Base-by-base conservation (phyloP, 345 rosid genomes). In the Turnera subulata region DNA sequence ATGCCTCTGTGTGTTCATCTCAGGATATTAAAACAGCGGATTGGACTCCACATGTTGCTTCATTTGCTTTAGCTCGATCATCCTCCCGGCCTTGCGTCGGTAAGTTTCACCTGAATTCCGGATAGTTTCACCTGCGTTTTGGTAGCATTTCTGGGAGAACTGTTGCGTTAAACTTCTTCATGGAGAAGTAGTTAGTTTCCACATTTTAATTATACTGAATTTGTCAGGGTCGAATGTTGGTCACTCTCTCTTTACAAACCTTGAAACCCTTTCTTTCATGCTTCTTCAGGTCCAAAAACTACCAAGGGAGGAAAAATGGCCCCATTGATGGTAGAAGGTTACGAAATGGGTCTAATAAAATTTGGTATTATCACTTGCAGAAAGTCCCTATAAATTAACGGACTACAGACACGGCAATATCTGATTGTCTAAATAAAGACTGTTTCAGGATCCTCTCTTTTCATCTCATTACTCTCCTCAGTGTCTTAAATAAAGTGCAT, bases 311-410 rank as follows among this genome's bases (percentile, higher is more conserved):
- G 96, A 2, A 59, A 85, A 57, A 90, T 78, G 39, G 83, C 88
- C 90, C 98, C 98, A 35, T 66, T 86, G 77, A 86, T 91, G 95
- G 86, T 91, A 4, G 76, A 88, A 77, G 98, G 98, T 19, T 86
- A 69, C 85, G 69, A 80, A 80, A 91, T 85, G 68, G 91, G 78
- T 54, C 61, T 91, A 18, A 82, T 88, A 25, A 88, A 86, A 77
- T 91, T 82, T 61, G 77, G 80, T 16, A 69, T 91, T 58, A 81
- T 91, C 65, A 84, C 95, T 14, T 86, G 98, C 67, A 70, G 75
- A 59, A 91, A 84, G 75, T 86, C 88, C 6, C 53, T 58, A 23
- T 59, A 70, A 67, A 37, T n/a, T n/a, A n/a, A n/a, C n/a, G n/a
- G n/a, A n/a, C n/a, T n/a, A n/a, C n/a, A n/a, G n/a, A n/a, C 13